A percentile compares a stretch with the other conserved stretches of the same genome.
These are phyloP conservation scores for Phlegmacium glaucopus DNA, from an alignment of 768 basidiomycete genomes.

Conservation along the genomic window DNA sequence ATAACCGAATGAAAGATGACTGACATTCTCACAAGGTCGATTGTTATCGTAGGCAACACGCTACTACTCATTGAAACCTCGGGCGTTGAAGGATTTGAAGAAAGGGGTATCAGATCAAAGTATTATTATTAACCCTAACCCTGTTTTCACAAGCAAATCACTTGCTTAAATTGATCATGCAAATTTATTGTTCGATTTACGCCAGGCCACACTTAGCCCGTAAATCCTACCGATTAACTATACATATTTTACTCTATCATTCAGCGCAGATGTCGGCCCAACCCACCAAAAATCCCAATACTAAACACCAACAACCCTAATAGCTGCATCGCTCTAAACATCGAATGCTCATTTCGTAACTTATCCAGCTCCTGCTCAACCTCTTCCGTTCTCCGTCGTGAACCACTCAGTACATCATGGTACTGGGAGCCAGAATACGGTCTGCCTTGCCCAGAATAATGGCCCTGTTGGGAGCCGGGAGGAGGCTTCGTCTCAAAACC, in stretches of 20 bases:
- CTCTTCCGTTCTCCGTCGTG: conserved; percentile 20
- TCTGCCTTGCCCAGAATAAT: conserved; percentile 11
- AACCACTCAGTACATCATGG: conserved; percentile 18
- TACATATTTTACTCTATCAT: background rate
- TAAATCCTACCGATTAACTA: too few relatives aligned
- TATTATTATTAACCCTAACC: background rate
- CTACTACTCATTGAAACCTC: conserved; percentile 13
- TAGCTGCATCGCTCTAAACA: conserved; percentile 21
- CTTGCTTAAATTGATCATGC: too few relatives aligned
- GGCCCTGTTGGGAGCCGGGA: conserved; percentile 4
- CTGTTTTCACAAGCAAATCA: too few relatives aligned
- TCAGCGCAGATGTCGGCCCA: conserved; percentile 6
- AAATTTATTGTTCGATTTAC: too few relatives aligned
- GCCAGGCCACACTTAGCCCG: too few relatives aligned
- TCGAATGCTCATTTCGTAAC: conserved; percentile 18
- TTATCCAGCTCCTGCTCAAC: conserved; percentile 23
- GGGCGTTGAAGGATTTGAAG: background rate
- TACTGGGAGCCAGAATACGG: conserved; percentile 13
- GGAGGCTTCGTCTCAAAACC: conserved; percentile 8
- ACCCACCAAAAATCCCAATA: conserved; percentile 15
- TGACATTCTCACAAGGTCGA: conserved; percentile 48
- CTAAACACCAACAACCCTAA: conserved; percentile 14
- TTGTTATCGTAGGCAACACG: conserved; percentile 42
- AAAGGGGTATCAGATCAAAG: background rate
- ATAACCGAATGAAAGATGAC: too few relatives aligned